Base-by-base conservation (phyloP, 768 basidiomycete genomes). In the Steccherinum ochraceum region DNA sequence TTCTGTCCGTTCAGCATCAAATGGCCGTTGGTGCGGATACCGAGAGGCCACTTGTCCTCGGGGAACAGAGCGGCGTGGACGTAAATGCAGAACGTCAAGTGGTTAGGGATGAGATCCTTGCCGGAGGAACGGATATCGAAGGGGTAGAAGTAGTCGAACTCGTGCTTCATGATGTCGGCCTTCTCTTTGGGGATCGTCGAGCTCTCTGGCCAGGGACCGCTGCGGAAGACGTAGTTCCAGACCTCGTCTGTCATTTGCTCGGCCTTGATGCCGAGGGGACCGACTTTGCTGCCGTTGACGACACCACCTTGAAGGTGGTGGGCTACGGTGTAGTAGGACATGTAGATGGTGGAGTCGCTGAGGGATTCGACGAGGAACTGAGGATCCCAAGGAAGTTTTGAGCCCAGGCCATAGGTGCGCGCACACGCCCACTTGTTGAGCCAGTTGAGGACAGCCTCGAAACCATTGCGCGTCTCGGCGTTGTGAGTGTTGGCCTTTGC, bases 351-450 rank as follows among this genome's bases (percentile, higher is more conserved):
- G 5, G 95, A 97, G 69, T 99, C 96, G 58, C 90, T 94, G 64
- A 98, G 69, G 57, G 90, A 93, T 69, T 99, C 96, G 42, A 99
- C 94, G 64, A 98, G 76, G 79, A 94, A 97, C 48, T 90, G 83
- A 16, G 86, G 87, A 64, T 98, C 96, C 94, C 95, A 99, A 2
- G 96, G 96, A 52, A 99, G 72, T 61, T 88, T 87, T 2, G 94
- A 93, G 18, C 96, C 96, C 59, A 99, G 75, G 49, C 96, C 96
- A 65, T 94, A 98, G 4, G 90, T 92, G 35, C 96, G 80, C n/a
- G 96, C 95, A 67, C 96, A 99, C 2, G 96, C 96, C 96, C 96
- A 99, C 67, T 99, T 80, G 62, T 93, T 93, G 70, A 99, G 72
- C 96, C 96, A 99, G 46, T 81, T 86, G 63, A 99, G 73, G 5